These are phyloP conservation scores for Bidens hawaiensis DNA, from an alignment of 140 eudicot genomes.

Conservation along the genomic window DNA sequence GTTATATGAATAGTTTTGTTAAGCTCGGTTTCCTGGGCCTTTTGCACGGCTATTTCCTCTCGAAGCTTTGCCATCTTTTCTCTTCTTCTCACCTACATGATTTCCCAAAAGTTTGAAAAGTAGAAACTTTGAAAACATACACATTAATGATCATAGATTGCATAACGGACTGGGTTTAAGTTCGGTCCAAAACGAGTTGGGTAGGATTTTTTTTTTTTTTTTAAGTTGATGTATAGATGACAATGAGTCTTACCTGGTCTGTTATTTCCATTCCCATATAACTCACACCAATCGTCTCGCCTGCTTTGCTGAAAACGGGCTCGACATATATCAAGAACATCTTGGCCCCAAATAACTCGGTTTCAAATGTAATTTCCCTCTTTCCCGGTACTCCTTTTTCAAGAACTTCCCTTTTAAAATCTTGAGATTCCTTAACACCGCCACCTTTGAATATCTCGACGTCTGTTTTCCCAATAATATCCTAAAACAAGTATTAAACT, in stretches of 20 bases:
- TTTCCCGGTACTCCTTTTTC: slow-evolving; percentile 79
- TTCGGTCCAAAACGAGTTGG: not conserved
- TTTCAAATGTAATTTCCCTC: slow-evolving; percentile 86
- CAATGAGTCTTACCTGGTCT: slow-evolving; percentile 52
- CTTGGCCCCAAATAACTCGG: slow-evolving; percentile 73
- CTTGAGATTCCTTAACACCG: slow-evolving; percentile 91
- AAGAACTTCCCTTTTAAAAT: slow-evolving; percentile 84
- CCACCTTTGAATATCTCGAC: slow-evolving; percentile 76
- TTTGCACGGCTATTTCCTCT: slow-evolving; percentile 92
- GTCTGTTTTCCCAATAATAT: slow-evolving; percentile 87
- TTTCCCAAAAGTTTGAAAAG: not conserved
- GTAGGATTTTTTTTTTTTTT: not conserved
- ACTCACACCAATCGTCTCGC: slow-evolving; percentile 83
- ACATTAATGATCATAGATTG: not conserved
- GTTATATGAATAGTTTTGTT: slow-evolving; percentile 92
- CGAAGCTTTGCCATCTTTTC: slow-evolving; percentile 88
- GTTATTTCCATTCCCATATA: slow-evolving; percentile 97
- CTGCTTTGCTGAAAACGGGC: slow-evolving; percentile 80
- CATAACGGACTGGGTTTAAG: not conserved
- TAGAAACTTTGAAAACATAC: not conserved
- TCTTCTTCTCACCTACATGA: slow-evolving; percentile 56
- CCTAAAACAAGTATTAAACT: slow-evolving; percentile 34
- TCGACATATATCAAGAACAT: slow-evolving; percentile 82
- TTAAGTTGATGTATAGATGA: not conserved
- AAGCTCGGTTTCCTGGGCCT: slow-evolving; percentile 90